Base-by-base conservation (phyloP, 805 yeast species). In the Hyphopichia homilentoma region DNA sequence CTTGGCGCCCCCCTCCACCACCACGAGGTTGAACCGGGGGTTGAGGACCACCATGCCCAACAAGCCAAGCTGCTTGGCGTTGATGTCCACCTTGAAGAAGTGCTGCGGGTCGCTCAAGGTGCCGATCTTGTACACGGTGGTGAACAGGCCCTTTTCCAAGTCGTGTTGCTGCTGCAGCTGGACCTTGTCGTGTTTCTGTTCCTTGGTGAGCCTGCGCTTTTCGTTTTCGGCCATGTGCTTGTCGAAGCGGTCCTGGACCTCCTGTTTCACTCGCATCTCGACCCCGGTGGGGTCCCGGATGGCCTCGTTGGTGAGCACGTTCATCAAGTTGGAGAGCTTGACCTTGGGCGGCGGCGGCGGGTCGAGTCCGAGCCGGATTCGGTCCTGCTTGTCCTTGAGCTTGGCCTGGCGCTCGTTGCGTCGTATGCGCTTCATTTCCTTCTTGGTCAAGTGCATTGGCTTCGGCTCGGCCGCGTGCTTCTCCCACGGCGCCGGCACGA, bases 311-410 rank as follows among this genome's bases (percentile, higher is more conserved):
- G 97, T 85, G 30, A 84, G 63, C 0, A 87, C 95, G 45, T 73
- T 82, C 88, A 87, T 85, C 56, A 93, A 69, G 52, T 90, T 93
- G 26, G 82, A 76, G 27, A 87, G 64, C 47, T 83, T 85, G 16
- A 93, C 83, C 55, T 90, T 93, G 3, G 96, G 95, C 5, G 82
- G 82, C 0, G 96, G 96, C 4, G 95, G 82, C 0, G 95, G 83
- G 29, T 82, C 85, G 13, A 89, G 59, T 0, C 98, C 98, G 4
- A 85, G 61, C 36, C 79, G 73, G 16, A 89, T 80, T 28, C 83
- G 65, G 44, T 86, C 90, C 50, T 86, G 95, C 36, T 73, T 69
- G 28, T 81, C 93, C 45, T 80, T 79, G 39, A 77, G 76, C 39
- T 59, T 66, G 25, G 69, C 68, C 27, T 79, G 73, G 35, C 97